These are phyloP conservation scores for Saturnispora dispora DNA, from an alignment of 805 yeast species.

Conservation along the genomic window DNA sequence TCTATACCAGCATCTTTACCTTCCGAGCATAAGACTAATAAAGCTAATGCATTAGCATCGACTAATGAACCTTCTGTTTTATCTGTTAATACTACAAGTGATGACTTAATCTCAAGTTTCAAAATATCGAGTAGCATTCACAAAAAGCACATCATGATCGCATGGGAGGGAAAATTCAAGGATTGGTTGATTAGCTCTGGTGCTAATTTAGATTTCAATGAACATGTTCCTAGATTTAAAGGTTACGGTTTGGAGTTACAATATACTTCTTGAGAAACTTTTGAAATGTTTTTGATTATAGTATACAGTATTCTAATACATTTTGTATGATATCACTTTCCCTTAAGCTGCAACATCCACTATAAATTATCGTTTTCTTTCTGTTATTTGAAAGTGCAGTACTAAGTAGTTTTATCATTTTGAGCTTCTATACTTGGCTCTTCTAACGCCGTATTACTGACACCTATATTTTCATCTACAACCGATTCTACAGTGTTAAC, in stretches of 20 bases:
- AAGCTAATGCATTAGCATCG: background rate
- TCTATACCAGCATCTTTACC: too few relatives aligned
- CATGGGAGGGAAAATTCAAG: slow-evolving; percentile 85
- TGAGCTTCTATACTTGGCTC: background rate
- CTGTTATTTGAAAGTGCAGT: background rate
- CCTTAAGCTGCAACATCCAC: background rate
- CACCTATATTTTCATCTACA: background rate
- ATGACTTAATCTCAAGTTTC: slow-evolving; percentile 42
- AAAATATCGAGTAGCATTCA: slow-evolving; percentile 65
- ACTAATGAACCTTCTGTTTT: background rate
- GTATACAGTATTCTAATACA: background rate
- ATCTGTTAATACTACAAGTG: background rate
- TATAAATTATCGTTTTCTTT: background rate
- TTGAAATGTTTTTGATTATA: background rate
- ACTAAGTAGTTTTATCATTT: background rate
- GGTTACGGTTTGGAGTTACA: slow-evolving; percentile 55
- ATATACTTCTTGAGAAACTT: slow-evolving; percentile 41
- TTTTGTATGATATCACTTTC: background rate
- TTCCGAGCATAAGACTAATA: background rate
- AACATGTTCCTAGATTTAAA: slow-evolving; percentile 37
- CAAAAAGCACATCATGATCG: slow-evolving; percentile 47
- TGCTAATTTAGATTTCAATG: slow-evolving; percentile 38
- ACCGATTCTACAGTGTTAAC: background rate
- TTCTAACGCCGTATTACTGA: background rate
- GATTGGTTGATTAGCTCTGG: slow-evolving; percentile 79